phyloP scores from a whole-genome alignment of 805 yeast species.

The Spathaspora arborariae region DNA sequence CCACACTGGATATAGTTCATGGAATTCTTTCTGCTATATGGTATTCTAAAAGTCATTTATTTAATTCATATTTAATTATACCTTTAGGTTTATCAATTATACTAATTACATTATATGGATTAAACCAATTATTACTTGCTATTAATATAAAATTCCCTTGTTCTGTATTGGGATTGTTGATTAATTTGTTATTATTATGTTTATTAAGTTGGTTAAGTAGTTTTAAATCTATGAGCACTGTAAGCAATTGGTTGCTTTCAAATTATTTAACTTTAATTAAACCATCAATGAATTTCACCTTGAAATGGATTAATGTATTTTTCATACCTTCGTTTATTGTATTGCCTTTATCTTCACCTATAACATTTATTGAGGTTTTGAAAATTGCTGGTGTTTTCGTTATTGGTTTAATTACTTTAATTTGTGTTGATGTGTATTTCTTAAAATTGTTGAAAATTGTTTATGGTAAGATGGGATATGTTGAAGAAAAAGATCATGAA shows the following conservation, averaged over 20 bases:
- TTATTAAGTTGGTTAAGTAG: slow-evolving; percentile 24
- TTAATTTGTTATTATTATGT: slow-evolving; percentile 47
- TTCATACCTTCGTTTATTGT: slow-evolving; percentile 76
- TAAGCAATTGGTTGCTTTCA: slow-evolving; percentile 20
- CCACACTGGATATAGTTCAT: slow-evolving; percentile 6
- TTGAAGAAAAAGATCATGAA: slow-evolving; percentile 12
- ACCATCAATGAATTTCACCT: slow-evolving; percentile 63
- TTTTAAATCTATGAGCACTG: slow-evolving; percentile 8
- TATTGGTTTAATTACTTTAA: slow-evolving; percentile 52
- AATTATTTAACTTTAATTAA: slow-evolving; percentile 40
- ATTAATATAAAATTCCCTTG: slow-evolving; percentile 57
- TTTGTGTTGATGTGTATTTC: slow-evolving; percentile 42
- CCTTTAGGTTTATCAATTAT: slow-evolving; percentile 47
- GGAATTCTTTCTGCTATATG: slow-evolving; percentile 30
- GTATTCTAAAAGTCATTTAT: slow-evolving; percentile 30
- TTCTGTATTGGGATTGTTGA: slow-evolving; percentile 67
- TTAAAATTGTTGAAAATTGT: slow-evolving; percentile 25
- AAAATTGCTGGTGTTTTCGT: slow-evolving; percentile 73
- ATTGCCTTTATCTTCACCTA: slow-evolving; percentile 63
- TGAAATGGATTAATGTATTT: slow-evolving; percentile 75
- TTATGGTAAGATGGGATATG: slow-evolving; percentile 9
- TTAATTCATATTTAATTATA: slow-evolving; percentile 43
- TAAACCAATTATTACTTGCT: slow-evolving; percentile 45
- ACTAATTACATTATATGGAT: slow-evolving; percentile 48
- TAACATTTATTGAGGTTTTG: slow-evolving; percentile 64